phyloP scores from a whole-genome alignment of 1,284 basidiomycete genomes.

The Golubevia pallescens region DNA sequence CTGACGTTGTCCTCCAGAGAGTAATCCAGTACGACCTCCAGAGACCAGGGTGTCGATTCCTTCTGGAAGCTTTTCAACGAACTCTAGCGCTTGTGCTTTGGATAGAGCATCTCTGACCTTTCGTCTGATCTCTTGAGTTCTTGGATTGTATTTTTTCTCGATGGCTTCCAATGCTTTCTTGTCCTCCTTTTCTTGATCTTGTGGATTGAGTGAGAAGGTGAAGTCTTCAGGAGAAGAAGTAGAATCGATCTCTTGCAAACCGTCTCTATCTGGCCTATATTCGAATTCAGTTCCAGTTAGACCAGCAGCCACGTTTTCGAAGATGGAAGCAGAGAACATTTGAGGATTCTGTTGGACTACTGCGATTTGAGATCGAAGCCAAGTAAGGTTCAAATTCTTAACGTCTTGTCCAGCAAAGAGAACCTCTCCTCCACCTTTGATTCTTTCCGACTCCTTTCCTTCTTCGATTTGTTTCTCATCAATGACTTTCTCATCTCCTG shows the following conservation, averaged over 20 bases:
- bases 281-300: slow-evolving; percentile 39
- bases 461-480: slow-evolving; percentile 5
- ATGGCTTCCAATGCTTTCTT: background rate
- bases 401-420: slow-evolving; percentile 42
- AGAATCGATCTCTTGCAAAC: slow-evolving; percentile 6
- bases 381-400: slow-evolving; percentile 45
- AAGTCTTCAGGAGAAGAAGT: slow-evolving; percentile 9
- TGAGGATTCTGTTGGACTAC: slow-evolving; percentile 58
- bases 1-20: slow-evolving; percentile 58
- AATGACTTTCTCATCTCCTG: slow-evolving; percentile 6
- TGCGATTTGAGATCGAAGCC: slow-evolving; percentile 58
- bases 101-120: slow-evolving; percentile 52
- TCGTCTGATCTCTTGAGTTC: slow-evolving; percentile 52
- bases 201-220: background rate
- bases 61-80: slow-evolving; percentile 62
- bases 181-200: background rate
- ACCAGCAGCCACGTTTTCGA: slow-evolving; percentile 59
- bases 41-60: slow-evolving; percentile 64
- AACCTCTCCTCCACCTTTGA: slow-evolving; percentile 37
- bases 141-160: background rate
- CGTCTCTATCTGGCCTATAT: slow-evolving; percentile 29
- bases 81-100: slow-evolving; percentile 64
- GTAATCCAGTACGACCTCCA: slow-evolving; percentile 62
- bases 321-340: slow-evolving; percentile 53
- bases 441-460: slow-evolving; percentile 13